These are phyloP conservation scores for Amyloporia xantha DNA, from an alignment of 768 basidiomycete genomes.

Conservation along the genomic window DNA sequence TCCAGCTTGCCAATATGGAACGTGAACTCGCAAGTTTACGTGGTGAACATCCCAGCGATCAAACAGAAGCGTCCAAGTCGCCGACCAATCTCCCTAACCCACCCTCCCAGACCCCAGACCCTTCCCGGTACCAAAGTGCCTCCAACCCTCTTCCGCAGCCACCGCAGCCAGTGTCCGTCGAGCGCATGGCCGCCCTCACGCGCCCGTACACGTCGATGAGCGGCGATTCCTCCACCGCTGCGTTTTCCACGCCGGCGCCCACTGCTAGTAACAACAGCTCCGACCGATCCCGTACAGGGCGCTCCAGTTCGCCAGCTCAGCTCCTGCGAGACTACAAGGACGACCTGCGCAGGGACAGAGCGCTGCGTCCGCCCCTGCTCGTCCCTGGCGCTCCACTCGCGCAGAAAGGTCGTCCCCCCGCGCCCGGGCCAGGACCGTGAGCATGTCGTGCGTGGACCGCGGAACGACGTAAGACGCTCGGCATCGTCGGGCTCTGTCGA, in stretches of 20 bases:
- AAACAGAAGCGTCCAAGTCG: neutral
- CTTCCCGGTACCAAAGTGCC: constrained; percentile 6
- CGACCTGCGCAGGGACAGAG: constrained; percentile 6
- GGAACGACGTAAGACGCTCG: neutral
- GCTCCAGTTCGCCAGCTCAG: no score
- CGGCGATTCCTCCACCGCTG: neutral
- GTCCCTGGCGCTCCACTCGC: constrained; percentile 13
- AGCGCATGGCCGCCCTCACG: neutral
- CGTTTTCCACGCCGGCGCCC: no score
- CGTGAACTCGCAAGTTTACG: constrained; percentile 3
- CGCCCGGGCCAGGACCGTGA: constrained; percentile 1
- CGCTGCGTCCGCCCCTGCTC: constrained; percentile 7
- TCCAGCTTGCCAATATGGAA: neutral
- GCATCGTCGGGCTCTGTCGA: neutral
- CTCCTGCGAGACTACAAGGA: neutral
- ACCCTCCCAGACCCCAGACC: constrained; percentile 5
- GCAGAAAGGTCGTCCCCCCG: constrained; percentile 8
- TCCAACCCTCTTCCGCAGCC: constrained; percentile 16
- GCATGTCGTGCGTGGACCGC: constrained; percentile 2
- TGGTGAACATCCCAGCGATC: neutral
- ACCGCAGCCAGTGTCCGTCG: constrained; percentile 6
- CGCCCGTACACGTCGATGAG: neutral
- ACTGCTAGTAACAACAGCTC: neutral
- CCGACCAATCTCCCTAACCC: neutral
- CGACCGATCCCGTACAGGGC: neutral